Evolutionary conservation across 257 asterid species (phyloP).

Genomic region (Petunia secreta): DNA sequence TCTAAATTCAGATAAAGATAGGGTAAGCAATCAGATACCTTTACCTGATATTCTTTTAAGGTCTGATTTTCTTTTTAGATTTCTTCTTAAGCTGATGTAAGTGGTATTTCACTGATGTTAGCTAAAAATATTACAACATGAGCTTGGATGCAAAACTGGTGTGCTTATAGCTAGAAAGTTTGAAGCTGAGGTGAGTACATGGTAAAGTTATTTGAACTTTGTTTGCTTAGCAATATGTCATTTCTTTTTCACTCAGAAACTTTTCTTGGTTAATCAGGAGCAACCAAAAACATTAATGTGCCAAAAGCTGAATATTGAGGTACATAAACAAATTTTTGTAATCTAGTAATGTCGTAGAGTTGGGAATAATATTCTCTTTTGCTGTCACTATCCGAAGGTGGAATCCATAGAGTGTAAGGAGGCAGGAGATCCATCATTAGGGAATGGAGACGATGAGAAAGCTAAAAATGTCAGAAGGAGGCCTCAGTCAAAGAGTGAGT

Average conservation of each 20-base stretch:
- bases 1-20: conserved; percentile 64
- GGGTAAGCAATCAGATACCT: conserved; percentile 46
- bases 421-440: conserved; percentile 34
- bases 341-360: conserved; percentile 14
- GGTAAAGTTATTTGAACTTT: not conserved
- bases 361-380: not conserved
- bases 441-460: conserved; percentile 37
- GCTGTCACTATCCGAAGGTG: conserved; percentile 35
- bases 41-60: conserved; percentile 6
- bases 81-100: conserved; percentile 13
- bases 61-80: not conserved
- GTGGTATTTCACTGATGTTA: conserved; percentile 35
- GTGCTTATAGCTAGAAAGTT: conserved; percentile 50
- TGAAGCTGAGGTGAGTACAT: conserved; percentile 51
- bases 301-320: conserved; percentile 47
- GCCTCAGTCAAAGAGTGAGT: conserved; percentile 51
- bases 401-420: conserved; percentile 32
- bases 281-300: conserved; percentile 25
- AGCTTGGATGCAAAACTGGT: conserved; percentile 65
- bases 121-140: conserved; percentile 70
- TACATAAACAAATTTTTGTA: conserved; percentile 32
- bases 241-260: not conserved
- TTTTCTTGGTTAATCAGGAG: conserved; percentile 42
- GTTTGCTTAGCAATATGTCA: conserved; percentile 16
- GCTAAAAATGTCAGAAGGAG: conserved; percentile 37